Evolutionary conservation across 352 stramenopile genomes (phyloP).

Genomic region (Globisporangium alternatum): DNA sequence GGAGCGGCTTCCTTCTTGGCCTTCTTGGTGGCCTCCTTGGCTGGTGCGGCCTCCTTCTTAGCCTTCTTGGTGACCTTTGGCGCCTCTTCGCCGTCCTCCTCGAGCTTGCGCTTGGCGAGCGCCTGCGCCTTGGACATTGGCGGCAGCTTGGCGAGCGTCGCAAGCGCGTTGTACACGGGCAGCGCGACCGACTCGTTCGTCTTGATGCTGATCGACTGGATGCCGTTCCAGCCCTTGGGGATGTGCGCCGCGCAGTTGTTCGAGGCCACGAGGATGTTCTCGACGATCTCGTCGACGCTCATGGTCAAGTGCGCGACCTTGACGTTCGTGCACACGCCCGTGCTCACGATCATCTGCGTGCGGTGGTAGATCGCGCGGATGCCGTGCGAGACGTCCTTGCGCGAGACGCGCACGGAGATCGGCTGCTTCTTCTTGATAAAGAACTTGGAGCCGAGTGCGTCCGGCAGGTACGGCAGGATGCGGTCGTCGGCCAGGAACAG

Average conservation of each 20-base stretch:
- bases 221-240: slow-evolving; percentile 88
- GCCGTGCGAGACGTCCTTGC: slow-evolving; percentile 46
- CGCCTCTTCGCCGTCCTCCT: slow-evolving; percentile 31
- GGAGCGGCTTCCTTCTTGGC: slow-evolving; percentile 16
- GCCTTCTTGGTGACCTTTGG: slow-evolving; percentile 16
- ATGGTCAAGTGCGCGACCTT: slow-evolving; percentile 76
- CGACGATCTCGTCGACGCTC: slow-evolving; percentile 59
- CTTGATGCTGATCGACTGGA: slow-evolving; percentile 92
- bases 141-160: slow-evolving; percentile 60
- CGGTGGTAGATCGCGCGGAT: slow-evolving; percentile 46
- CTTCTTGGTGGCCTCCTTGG: slow-evolving; percentile 20
- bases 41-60: slow-evolving; percentile 18
- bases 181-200: slow-evolving; percentile 84
- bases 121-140: slow-evolving; percentile 44
- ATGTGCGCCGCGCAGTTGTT: slow-evolving; percentile 77
- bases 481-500: slow-evolving; percentile 79
- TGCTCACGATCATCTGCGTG: slow-evolving; percentile 85
- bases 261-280: slow-evolving; percentile 74
- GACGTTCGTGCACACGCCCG: slow-evolving; percentile 88
- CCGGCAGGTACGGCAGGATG: slow-evolving; percentile 72
- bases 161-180: slow-evolving; percentile 88
- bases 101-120: slow-evolving; percentile 65
- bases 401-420: slow-evolving; percentile 68
- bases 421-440: slow-evolving; percentile 83
- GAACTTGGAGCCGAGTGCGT: slow-evolving; percentile 64